Evolutionary conservation across 805 yeast genomes (phyloP), one percentile per base, ranked within the genome.

Genomic region (Candida easanensis): DNA sequence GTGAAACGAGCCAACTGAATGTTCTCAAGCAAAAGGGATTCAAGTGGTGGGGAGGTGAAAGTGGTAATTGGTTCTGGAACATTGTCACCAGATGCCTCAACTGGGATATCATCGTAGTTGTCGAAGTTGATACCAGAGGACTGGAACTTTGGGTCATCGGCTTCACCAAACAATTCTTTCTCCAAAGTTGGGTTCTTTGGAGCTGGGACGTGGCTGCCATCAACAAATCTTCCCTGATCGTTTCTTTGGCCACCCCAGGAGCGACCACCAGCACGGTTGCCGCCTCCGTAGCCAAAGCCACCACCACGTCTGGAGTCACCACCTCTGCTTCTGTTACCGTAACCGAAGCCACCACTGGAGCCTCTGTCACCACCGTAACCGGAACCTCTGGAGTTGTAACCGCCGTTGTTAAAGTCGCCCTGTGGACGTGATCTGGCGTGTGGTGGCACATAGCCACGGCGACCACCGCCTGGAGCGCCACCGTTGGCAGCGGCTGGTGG

Each of bases 121-220:
- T 95, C 99, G 62, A 93, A 93, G 74, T 93, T 93, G 71, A 93
- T 93, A 77, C 99, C 99, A 30, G 96, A 85, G 41, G 95, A 82
- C 74, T 87, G 97, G 73, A 82, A 80, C 31, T 64, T 60, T 57
- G 88, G 76, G 50, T 73, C 76, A 33, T 69, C 71, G 25, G 71
- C 63, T 59, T 82, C 95, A 60, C 99, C 99, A 58, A 86, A 95
- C 50, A 93, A 73, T 60, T 88, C 89, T 44, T 74, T 57, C 71
- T 93, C 99, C 53, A 82, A 59, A 45, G 73, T 71, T 58, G 77
- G 79, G 66, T 86, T 84, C 52, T 69, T 74, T 44, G 81, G 76
- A 48, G 95, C 88, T 46, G 95, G 95, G 52, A 80, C 73, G 64
- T 91, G 98, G 61, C 79, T 79, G 56, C 97, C 98, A 61, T 89